Percentiles rank a stretch among this genome's conserved stretches.
phyloP scores from a whole-genome alignment of 1,284 basidiomycete species.

The Bondarzewia mesenterica region DNA sequence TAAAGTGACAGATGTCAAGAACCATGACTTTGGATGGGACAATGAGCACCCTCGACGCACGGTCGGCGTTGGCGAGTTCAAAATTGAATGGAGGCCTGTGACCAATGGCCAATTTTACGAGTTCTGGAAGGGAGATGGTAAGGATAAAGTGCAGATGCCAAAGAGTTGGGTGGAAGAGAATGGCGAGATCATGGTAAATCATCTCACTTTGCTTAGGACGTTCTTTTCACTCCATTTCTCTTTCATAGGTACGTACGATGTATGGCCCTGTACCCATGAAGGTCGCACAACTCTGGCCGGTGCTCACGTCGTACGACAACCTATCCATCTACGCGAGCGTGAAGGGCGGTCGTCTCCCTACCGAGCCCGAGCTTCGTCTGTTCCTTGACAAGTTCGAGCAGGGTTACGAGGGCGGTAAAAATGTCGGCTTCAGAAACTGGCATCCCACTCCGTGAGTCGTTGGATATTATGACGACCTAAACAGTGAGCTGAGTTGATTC shows the following conservation, averaged over 20 bases:
- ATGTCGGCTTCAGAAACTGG: conserved; percentile 89
- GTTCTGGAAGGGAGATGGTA: conserved; percentile 40
- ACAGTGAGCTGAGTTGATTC: not conserved
- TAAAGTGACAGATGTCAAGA: conserved; percentile 27
- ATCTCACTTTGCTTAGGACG: not conserved
- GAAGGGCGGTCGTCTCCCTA: conserved; percentile 88
- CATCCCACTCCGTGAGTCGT: conserved; percentile 69
- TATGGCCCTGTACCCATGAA: conserved; percentile 80
- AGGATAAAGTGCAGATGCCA: conserved; percentile 39
- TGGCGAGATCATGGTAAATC: conserved; percentile 40
- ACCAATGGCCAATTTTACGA: conserved; percentile 75
- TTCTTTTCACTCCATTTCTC: not conserved
- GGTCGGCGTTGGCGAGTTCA: conserved; percentile 54
- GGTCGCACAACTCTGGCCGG: conserved; percentile 79
- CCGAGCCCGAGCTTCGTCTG: conserved; percentile 78
- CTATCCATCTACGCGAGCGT: conserved; percentile 74
- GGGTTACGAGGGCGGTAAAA: conserved; percentile 68
- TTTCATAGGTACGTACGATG: conserved; percentile 65
- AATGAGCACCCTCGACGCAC: conserved; percentile 75
- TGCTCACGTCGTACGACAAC: conserved; percentile 76
- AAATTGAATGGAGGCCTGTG: conserved; percentile 78
- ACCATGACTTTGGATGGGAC: conserved; percentile 92
- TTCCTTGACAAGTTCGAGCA: conserved; percentile 68
- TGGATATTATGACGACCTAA: not conserved
- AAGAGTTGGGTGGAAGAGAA: conserved; percentile 59